Conservation (phyloP, 306 rosid species). For the Cicer cuneatum region DNA sequence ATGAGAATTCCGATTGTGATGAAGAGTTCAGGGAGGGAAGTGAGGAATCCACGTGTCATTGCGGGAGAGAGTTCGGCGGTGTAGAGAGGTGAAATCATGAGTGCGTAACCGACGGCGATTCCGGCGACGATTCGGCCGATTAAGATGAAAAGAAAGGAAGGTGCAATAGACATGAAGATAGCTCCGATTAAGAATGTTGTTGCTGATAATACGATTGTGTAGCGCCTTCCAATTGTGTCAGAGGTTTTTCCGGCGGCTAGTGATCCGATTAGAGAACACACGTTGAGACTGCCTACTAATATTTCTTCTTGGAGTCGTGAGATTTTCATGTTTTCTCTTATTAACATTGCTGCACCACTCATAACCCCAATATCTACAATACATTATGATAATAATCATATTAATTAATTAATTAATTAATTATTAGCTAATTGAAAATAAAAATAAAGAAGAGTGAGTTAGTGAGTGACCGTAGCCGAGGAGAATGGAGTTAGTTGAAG, state of each 20-base stretch:
- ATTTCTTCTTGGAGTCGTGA: slow-evolving; percentile 58
- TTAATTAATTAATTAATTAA: too few relatives aligned
- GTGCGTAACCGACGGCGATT: slow-evolving; percentile 73
- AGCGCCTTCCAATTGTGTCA: slow-evolving; percentile 66
- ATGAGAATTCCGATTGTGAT: slow-evolving; percentile 74
- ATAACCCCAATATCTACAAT: slow-evolving; percentile 70
- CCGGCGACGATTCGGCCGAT: slow-evolving; percentile 73
- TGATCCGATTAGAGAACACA: slow-evolving; percentile 72
- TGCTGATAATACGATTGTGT: slow-evolving; percentile 67
- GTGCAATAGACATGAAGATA: slow-evolving; percentile 69
- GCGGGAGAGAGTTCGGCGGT: slow-evolving; percentile 78
- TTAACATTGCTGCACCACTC: slow-evolving; percentile 76
- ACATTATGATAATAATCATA: neutral
- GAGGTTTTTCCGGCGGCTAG: slow-evolving; percentile 78
- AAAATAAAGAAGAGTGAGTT: neutral
- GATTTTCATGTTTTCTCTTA: slow-evolving; percentile 61
- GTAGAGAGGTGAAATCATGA: slow-evolving; percentile 80
- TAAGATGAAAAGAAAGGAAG: slow-evolving; percentile 60
- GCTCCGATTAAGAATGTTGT: slow-evolving; percentile 70
- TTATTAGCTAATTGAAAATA: too few relatives aligned
- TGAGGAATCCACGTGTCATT: slow-evolving; percentile 72
- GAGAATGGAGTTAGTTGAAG: slow-evolving; percentile 72
- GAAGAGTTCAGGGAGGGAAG: slow-evolving; percentile 87
- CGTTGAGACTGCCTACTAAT: slow-evolving; percentile 65
- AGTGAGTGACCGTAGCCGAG: slow-evolving; percentile 69